Evolutionary conservation across 495 filamentous ascomycete genomes (phyloP).

Genomic region (Thozetella sp.): DNA sequence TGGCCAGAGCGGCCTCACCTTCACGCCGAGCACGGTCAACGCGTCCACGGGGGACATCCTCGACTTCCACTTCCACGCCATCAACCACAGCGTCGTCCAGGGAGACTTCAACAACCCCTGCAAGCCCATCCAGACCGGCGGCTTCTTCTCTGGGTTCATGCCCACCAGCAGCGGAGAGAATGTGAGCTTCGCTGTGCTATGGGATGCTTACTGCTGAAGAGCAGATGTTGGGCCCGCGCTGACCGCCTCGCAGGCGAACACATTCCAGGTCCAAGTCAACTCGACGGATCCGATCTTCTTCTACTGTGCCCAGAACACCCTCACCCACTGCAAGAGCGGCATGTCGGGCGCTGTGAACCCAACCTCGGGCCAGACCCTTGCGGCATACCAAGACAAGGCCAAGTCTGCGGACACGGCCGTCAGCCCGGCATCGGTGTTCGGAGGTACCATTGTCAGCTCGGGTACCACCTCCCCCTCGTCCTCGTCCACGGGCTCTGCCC

Average conservation of each 20-base stretch:
- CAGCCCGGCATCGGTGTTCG: not conserved
- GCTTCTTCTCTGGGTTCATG: constrained; percentile 43
- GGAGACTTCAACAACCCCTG: constrained; percentile 46
- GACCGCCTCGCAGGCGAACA: constrained; percentile 1
- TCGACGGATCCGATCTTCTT: constrained; percentile 51
- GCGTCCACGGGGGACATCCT: constrained; percentile 40
- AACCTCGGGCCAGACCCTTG: constrained; percentile 10
- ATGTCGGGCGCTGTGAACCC: constrained; percentile 30
- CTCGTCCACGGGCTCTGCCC: not conserved
- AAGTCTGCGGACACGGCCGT: not conserved
- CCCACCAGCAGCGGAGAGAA: constrained; percentile 14
- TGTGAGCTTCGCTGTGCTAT: constrained; percentile 7
- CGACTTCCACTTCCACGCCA: constrained; percentile 47
- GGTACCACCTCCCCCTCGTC: not conserved
- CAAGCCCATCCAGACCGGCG: constrained; percentile 28
- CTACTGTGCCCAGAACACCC: constrained; percentile 40
- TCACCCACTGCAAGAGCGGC: constrained; percentile 44
- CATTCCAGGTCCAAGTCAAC: constrained; percentile 50
- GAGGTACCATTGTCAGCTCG: not conserved
- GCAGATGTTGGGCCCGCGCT: too few species aligned
- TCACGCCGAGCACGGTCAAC: constrained; percentile 16
- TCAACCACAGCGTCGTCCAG: constrained; percentile 44
- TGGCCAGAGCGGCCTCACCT: constrained; percentile 3
- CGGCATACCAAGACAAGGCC: not conserved
- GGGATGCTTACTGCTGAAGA: too few species aligned